Evolutionary conservation across 1,139 yeast species (phyloP), one percentile per base, ranked within the genome.

Genomic region (Entelexis sorbosivorans): DNA sequence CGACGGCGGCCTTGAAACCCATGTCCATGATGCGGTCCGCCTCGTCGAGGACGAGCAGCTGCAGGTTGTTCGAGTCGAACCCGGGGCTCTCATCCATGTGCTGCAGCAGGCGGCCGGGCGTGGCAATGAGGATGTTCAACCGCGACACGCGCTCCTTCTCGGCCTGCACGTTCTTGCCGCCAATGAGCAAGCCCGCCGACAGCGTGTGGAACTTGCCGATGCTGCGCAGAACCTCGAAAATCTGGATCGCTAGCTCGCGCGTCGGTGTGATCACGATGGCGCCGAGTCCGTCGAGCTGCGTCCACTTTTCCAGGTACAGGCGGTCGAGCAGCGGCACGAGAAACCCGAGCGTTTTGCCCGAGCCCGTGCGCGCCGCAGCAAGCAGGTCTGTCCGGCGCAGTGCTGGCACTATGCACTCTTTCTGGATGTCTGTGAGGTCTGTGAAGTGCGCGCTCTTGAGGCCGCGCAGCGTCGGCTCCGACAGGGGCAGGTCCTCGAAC

Each of bases 11-110:
- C 64, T 82, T 83, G 73, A 91, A 91, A 8, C 98, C 98, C 96
- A 91, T 87, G 67, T 91, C 99, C 59, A 91, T 71, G 63, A 94
- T 87, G 60, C 98, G 74, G 65, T 91, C 99, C 0, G 98, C 98
- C 68, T 91, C 99, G 66, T 91, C 99, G 51, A 91, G 69, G 0
- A 91, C 93, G 48, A 91, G 70, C 60, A 83, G 76, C 66, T 89
- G 95, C 54, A 91, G 69, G 63, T 87, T 88, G 22, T 82, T 73
- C 8, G 86, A 71, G 60, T 86, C 94, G 66, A 93, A 75, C 0
- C 93, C 93, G 5, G 85, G 83, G 6, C 96, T 81, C 65, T 91
- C 96, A 65, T 91, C 96, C 78, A 93, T 77, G 67, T 91, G 98
- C 64, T 91, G 98, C 40, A 94, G 72, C 19, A 91, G 70, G 66